Conservation (phyloP, 176 grass and related monocot species). For the Calamus simplicifolius region DNA sequence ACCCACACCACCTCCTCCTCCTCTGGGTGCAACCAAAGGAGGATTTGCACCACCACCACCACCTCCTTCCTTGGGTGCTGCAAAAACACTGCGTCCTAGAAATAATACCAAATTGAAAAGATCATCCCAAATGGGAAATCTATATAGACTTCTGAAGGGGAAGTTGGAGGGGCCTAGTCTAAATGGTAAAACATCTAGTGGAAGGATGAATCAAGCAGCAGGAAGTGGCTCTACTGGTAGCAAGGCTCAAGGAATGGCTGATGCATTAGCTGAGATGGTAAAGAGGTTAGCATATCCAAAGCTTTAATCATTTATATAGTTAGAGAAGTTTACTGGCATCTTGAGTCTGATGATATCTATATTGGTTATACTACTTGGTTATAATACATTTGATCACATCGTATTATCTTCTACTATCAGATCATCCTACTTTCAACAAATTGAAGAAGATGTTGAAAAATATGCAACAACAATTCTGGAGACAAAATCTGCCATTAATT, state of each 20-base stretch:
- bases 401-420: constrained; percentile 18
- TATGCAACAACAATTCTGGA: constrained; percentile 38
- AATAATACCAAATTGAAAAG: constrained; percentile 46
- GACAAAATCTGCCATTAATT: constrained; percentile 32
- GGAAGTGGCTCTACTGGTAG: constrained; percentile 4
- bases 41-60: constrained; percentile 26
- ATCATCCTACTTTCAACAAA: constrained; percentile 61
- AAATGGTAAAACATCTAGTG: constrained; percentile 14
- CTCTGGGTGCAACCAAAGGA: neutral
- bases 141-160: constrained; percentile 49
- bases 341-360: neutral
- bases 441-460: constrained; percentile 50
- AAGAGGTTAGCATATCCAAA: constrained; percentile 28
- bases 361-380: neutral
- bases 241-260: constrained; percentile 45
- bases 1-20: neutral
- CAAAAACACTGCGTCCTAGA: constrained; percentile 19
- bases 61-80: constrained; percentile 21
- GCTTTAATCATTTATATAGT: neutral
- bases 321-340: neutral
- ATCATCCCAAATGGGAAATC: constrained; percentile 49
- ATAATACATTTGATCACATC: neutral
- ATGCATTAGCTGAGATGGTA: constrained; percentile 62
- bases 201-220: constrained; percentile 20
- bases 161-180: constrained; percentile 46